Conservation (phyloP, 768 basidiomycete genomes). For the Paxillus rubicundulus region DNA sequence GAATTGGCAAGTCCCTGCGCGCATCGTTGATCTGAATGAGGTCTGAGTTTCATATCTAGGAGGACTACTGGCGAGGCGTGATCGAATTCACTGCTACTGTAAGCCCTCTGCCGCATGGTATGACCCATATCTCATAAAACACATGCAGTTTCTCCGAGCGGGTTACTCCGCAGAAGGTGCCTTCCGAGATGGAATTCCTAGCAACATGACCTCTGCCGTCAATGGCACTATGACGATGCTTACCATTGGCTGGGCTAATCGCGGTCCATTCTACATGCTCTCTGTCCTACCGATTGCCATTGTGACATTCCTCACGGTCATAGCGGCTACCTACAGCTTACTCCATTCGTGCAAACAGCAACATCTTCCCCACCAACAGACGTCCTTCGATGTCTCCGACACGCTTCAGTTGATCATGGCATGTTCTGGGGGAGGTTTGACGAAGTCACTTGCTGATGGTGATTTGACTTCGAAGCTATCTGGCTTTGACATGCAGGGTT, state of each 20-base stretch:
- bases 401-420: constrained; percentile 7
- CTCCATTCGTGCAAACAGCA: too few relatives aligned
- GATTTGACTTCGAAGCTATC: too few relatives aligned
- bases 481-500: too few relatives aligned
- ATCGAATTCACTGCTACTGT: constrained; percentile 19
- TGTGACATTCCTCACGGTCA: too few relatives aligned
- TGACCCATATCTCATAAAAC: not conserved
- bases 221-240: constrained; percentile 2
- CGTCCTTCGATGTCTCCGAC: constrained; percentile 1
- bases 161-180: not conserved
- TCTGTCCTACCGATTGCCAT: constrained; percentile 1
- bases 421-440: not conserved
- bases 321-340: too few relatives aligned
- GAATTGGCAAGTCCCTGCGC: constrained; percentile 1
- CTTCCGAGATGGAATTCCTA: not conserved
- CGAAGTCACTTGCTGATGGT: too few relatives aligned
- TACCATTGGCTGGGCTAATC: constrained; percentile 4
- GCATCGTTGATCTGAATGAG: too few relatives aligned
- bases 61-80: constrained; percentile 16
- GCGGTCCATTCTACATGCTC: not conserved
- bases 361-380: not conserved
- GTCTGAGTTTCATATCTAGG: not conserved
- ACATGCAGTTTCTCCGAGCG: constrained; percentile 1
- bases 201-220: constrained; percentile 1
- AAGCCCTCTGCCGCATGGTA: not conserved